Evolutionary conservation across 2,329 filamentous ascomycete species (phyloP).

Genomic region (Coccinonectria pachysandricola): DNA sequence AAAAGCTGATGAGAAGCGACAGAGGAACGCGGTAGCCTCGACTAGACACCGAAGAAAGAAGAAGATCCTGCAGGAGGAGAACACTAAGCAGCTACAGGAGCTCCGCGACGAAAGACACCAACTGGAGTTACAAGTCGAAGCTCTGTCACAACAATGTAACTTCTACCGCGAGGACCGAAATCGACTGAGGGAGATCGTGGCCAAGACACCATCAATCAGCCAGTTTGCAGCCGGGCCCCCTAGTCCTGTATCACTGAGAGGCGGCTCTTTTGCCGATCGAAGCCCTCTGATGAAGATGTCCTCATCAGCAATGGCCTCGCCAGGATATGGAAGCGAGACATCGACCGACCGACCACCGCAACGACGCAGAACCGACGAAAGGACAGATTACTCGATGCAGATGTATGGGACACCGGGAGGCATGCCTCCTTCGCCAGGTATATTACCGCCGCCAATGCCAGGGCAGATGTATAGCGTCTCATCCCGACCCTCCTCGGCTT

Average conservation of each 20-base stretch:
- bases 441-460: slow-evolving; percentile 33
- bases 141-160: slow-evolving; percentile 53
- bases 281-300: slow-evolving; percentile 24
- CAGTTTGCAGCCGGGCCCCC: slow-evolving; percentile 41
- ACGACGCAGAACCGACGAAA: slow-evolving; percentile 37
- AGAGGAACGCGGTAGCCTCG: slow-evolving; percentile 76
- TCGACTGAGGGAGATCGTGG: slow-evolving; percentile 56
- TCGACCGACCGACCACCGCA: slow-evolving; percentile 36
- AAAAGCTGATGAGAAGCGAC: slow-evolving; percentile 74
- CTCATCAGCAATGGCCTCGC: slow-evolving; percentile 17
- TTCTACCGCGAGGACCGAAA: slow-evolving; percentile 67
- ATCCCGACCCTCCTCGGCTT: slow-evolving; percentile 27
- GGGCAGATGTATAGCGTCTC: slow-evolving; percentile 26
- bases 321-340: slow-evolving; percentile 32
- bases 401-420: slow-evolving; percentile 27
- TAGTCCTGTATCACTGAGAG: slow-evolving; percentile 35
- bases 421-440: slow-evolving; percentile 22
- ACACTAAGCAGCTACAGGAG: slow-evolving; percentile 56
- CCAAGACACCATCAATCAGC: slow-evolving; percentile 46
- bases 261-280: slow-evolving; percentile 27
- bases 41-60: slow-evolving; percentile 71
- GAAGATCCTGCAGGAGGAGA: slow-evolving; percentile 72
- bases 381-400: slow-evolving; percentile 30
- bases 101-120: slow-evolving; percentile 60
- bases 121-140: slow-evolving; percentile 42